Evolutionary conservation across 1,139 yeast genomes (phyloP).

Genomic region (Yueomyces sp.): DNA sequence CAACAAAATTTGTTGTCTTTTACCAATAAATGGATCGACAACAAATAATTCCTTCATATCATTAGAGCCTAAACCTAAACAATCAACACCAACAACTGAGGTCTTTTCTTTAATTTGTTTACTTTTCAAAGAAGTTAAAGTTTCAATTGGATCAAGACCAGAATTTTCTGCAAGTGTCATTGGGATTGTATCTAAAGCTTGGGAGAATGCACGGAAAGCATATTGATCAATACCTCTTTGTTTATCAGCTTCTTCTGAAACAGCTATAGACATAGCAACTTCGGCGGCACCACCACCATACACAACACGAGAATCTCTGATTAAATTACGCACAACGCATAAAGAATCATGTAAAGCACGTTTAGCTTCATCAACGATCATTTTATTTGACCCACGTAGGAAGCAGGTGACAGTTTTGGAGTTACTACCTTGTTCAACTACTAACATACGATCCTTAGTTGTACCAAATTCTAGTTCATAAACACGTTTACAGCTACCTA

Average conservation of each 20-base stretch:
- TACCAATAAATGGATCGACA: conserved; percentile 93
- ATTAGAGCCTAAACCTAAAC: conserved; percentile 74
- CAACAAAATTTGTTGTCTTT: conserved; percentile 85
- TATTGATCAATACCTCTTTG: conserved; percentile 94
- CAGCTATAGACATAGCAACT: conserved; percentile 83
- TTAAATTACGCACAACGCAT: conserved; percentile 92
- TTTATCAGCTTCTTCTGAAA: conserved; percentile 81
- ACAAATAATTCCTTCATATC: conserved; percentile 92
- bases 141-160: conserved; percentile 87
- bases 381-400: conserved; percentile 89
- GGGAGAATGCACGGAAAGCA: conserved; percentile 90
- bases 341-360: conserved; percentile 94
- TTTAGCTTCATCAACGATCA: conserved; percentile 94
- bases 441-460: conserved; percentile 90
- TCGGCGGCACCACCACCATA: conserved; percentile 99
- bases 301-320: conserved; percentile 84
- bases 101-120: conserved; percentile 66
- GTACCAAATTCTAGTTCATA: conserved; percentile 92
- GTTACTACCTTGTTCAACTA: conserved; percentile 70
- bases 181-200: conserved; percentile 84
- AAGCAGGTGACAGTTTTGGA: conserved; percentile 89
- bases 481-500: conserved; percentile 79
- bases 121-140: conserved; percentile 71
- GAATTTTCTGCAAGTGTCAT: conserved; percentile 95
- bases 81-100: conserved; percentile 80